These are phyloP conservation scores for Curvularia sp. DNA, from an alignment of 2,329 filamentous ascomycete species.

Conservation along the genomic window DNA sequence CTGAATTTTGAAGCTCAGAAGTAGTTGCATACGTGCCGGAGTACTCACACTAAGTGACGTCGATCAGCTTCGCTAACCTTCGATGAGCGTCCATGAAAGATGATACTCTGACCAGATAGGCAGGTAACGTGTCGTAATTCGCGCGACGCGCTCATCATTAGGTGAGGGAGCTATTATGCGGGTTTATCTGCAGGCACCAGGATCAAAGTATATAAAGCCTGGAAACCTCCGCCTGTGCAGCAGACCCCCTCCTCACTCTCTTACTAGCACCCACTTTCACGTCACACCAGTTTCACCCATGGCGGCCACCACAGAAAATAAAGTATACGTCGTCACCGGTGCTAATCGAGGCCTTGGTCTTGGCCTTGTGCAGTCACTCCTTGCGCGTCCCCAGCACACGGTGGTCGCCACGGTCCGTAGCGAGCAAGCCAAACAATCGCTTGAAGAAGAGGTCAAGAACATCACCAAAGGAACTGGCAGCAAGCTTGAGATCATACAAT, in stretches of 20 bases:
- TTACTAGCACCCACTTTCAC: background rate
- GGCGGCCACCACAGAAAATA: background rate
- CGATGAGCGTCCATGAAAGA: background rate
- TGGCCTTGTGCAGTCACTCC: constrained; percentile 8
- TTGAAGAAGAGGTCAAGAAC: constrained; percentile 4
- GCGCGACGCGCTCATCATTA: background rate
- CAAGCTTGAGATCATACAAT: constrained; percentile 11
- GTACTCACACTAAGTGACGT: background rate
- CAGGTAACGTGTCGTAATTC: background rate
- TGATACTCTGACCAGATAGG: background rate
- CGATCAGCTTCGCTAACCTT: background rate
- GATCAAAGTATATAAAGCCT: constrained; percentile 1
- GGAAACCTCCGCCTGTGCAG: constrained; percentile 3
- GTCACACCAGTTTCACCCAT: background rate
- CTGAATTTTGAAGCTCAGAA: background rate
- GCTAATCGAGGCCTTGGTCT: constrained; percentile 14
- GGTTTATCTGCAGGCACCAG: background rate
- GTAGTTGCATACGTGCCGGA: background rate
- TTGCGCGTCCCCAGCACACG: constrained; percentile 4
- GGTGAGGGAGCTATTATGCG: background rate
- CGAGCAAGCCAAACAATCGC: constrained; percentile 4
- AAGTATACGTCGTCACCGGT: constrained; percentile 8
- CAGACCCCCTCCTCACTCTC: background rate
- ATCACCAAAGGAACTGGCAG: constrained; percentile 5
- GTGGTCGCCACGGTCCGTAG: constrained; percentile 6